Conservation (phyloP, 768 basidiomycete genomes). For the Lentinula boryana region DNA sequence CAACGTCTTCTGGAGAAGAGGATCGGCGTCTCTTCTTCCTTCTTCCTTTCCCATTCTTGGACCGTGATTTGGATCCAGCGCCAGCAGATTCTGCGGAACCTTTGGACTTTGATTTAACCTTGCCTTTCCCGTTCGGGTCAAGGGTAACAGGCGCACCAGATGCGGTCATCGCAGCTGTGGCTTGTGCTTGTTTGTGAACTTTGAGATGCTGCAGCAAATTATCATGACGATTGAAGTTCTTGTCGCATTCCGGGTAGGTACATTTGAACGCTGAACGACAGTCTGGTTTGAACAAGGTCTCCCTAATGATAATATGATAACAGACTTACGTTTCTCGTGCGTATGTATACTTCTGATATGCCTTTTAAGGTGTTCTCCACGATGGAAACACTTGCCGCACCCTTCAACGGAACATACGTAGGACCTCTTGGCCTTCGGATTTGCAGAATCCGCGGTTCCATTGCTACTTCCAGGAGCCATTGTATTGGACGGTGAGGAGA, state of each 20-base stretch:
- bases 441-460: neutral
- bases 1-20: neutral
- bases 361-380: conserved; percentile 77
- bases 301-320: neutral
- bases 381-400: conserved; percentile 75
- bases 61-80: neutral
- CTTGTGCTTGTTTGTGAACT: conserved; percentile 48
- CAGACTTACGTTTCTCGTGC: conserved; percentile 70
- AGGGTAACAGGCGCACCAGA: neutral
- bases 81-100: neutral
- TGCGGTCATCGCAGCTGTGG: conserved; percentile 4
- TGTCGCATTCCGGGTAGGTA: conserved; percentile 59
- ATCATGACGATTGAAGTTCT: conserved; percentile 73
- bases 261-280: conserved; percentile 60
- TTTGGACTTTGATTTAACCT: neutral
- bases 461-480: conserved; percentile 5
- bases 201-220: conserved; percentile 77
- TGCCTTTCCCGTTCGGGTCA: neutral
- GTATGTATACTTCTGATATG: conserved; percentile 81
- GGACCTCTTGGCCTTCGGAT: conserved; percentile 31
- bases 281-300: neutral
- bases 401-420: conserved; percentile 65
- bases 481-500: neutral
- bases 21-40: neutral
- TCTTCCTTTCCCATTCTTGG: neutral